Evolutionary conservation across 2,329 filamentous ascomycete genomes (phyloP), one percentile per base, ranked within the genome.

Genomic region (Paracoccidioides lutzii): DNA sequence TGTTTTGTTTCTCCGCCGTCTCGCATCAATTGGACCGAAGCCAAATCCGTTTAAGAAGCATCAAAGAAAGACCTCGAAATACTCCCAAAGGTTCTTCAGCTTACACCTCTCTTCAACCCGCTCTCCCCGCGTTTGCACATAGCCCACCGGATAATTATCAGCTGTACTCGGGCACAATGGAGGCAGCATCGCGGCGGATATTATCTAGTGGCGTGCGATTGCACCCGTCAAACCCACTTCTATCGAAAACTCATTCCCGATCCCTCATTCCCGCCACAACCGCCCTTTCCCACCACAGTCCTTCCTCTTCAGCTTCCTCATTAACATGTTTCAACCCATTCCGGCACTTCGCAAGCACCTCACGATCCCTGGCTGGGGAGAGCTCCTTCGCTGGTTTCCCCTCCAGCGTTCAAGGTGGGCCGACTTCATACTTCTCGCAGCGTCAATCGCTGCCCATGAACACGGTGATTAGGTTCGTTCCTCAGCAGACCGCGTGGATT

Each of bases 401-500:
- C 6, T 61, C 63, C 8, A 61, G 52, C 28, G 67, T 69, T 55
- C 65, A 76, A 3, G 22, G 15, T 15, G 41, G 32, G 9, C 80
- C 85, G 40, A 79, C 84, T 6, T 83, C 86, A n/a, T 94, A 94
- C 73, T 95, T 95, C 72, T 67, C 71, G 48, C 85, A 87, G 68
- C 73, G 77, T 48, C 74, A 76, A 46, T 72, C 77, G 28, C 78
- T 96, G 53, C 93, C 93, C 33, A 88, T 90, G 63, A 98, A 98
- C 74, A 98, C 93, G 3, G 78, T 98, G 60, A 78, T 98, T 65
- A 88, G 91, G 58, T 98, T 97, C 73, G 93, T 98, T 44, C 93
- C 93, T n/a, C 93, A 98, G 74, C 93, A 98, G 77, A 97, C 91
- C 64, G 93, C 93, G 71, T 98, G 93, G 93, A 91, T 98, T 58